A percentile compares a stretch with the other conserved stretches of the same genome.
These are phyloP conservation scores for Notholithocarpus densiflorus DNA, from an alignment of 306 rosid genomes.

Conservation along the genomic window DNA sequence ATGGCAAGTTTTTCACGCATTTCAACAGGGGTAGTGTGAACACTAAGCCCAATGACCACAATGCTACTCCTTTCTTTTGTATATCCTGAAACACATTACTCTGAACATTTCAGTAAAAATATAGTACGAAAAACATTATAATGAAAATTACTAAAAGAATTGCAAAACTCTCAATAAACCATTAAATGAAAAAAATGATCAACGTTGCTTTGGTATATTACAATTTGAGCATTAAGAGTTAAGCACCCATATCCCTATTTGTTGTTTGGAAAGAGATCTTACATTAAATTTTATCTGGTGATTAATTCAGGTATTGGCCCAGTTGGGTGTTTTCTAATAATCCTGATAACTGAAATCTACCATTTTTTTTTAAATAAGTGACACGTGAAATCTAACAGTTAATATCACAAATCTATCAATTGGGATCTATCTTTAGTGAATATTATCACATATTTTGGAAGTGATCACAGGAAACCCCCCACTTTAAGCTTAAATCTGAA, in stretches of 20 bases:
- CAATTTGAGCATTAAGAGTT: not conserved
- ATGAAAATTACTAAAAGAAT: not conserved
- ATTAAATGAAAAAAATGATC: not conserved
- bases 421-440: not conserved
- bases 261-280: not conserved
- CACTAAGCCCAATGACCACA: constrained; percentile 93
- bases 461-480: not conserved
- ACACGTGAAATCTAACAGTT: not conserved
- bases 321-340: constrained; percentile 1
- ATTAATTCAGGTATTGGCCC: not conserved
- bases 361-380: too few species aligned
- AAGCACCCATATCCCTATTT: not conserved
- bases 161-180: not conserved
- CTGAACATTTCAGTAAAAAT: not conserved
- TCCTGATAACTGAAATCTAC: constrained; percentile 4
- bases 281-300: not conserved
- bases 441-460: not conserved
- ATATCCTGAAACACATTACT: constrained; percentile 50
- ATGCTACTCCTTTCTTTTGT: constrained; percentile 96
- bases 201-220: not conserved
- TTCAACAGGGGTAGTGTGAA: constrained; percentile 93
- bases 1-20: constrained; percentile 98
- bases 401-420: not conserved
- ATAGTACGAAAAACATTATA: not conserved
- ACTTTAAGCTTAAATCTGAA: not conserved